A percentile compares a stretch with the other conserved stretches of the same genome.
These are phyloP conservation scores for Fistulinella prunicolor DNA, from an alignment of 768 basidiomycete species.

Conservation along the genomic window DNA sequence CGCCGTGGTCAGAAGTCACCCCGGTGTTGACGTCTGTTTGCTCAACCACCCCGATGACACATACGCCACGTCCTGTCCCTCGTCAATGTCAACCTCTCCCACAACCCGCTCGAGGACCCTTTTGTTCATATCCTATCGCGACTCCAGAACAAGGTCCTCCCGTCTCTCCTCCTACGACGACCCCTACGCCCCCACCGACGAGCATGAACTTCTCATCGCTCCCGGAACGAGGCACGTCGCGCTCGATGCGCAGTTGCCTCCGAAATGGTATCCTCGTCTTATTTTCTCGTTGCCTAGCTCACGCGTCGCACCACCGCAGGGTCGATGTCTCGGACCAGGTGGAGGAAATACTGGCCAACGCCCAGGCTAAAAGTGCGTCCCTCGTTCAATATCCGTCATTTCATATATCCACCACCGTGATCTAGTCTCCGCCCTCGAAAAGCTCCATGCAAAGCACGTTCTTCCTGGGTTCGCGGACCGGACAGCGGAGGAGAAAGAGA, in stretches of 20 bases:
- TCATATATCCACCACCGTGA: conserved; percentile 14
- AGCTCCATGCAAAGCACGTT: conserved; percentile 92
- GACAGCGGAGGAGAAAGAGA: conserved; percentile 89
- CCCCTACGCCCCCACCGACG: conserved; percentile 44
- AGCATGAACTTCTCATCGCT: conserved; percentile 64
- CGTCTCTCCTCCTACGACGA: conserved; percentile 48
- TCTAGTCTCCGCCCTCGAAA: conserved; percentile 85
- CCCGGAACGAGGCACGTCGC: conserved; percentile 42
- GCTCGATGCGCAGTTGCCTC: conserved; percentile 65
- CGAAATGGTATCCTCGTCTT: conserved; percentile 64
- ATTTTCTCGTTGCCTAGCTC: neutral
- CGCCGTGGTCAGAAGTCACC: too few relatives aligned
- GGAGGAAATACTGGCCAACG: conserved; percentile 66
- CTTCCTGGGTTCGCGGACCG: conserved; percentile 97
- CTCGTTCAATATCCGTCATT: conserved; percentile 10
- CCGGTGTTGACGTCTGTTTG: conserved; percentile 29
- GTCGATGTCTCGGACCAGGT: conserved; percentile 92
- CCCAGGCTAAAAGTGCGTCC: conserved; percentile 73
- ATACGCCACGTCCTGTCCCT: conserved; percentile 11
- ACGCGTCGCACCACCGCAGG: conserved; percentile 45
- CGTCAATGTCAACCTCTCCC: conserved; percentile 36
- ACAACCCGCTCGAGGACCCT: conserved; percentile 86
- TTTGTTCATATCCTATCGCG: conserved; percentile 91
- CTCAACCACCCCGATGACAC: conserved; percentile 9
- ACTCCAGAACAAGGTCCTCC: conserved; percentile 54